These are phyloP conservation scores for Penicillium paxilli DNA, from an alignment of 495 filamentous ascomycete species.

Conservation along the genomic window DNA sequence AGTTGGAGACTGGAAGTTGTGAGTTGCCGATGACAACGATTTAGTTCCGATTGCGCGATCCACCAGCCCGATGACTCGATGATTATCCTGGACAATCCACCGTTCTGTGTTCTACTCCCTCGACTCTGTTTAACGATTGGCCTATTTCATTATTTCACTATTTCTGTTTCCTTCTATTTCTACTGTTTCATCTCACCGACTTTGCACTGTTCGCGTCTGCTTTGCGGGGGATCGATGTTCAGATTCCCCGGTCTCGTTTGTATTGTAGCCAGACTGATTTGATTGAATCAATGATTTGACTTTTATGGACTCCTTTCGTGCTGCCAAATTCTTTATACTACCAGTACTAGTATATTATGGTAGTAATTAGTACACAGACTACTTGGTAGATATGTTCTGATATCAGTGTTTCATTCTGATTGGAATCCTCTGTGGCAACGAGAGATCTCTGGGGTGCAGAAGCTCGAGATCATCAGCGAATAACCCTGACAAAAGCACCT, in stretches of 20 bases:
- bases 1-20: slow-evolving; percentile 2
- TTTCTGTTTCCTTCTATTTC: no score
- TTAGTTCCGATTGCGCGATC: slow-evolving; percentile 39
- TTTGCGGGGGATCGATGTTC: neutral
- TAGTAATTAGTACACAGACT: no score
- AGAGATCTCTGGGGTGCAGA: neutral
- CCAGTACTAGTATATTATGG: no score
- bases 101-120: neutral
- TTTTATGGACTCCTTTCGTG: no score
- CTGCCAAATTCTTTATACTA: no score
- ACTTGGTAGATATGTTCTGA: no score
- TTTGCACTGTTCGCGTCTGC: neutral
- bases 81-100: no score
- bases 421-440: no score
- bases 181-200: neutral
- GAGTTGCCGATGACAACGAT: slow-evolving; percentile 17
- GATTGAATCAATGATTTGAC: neutral
- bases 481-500: no score
- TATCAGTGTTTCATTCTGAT: no score
- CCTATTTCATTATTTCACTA: slow-evolving; percentile 7
- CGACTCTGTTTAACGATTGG: slow-evolving; percentile 14
- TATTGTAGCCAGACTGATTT: neutral
- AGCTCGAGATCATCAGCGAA: no score
- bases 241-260: neutral
- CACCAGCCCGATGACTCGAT: neutral